Conservation (phyloP, 2,329 filamentous ascomycete genomes). For the Cercospora zeina region DNA sequence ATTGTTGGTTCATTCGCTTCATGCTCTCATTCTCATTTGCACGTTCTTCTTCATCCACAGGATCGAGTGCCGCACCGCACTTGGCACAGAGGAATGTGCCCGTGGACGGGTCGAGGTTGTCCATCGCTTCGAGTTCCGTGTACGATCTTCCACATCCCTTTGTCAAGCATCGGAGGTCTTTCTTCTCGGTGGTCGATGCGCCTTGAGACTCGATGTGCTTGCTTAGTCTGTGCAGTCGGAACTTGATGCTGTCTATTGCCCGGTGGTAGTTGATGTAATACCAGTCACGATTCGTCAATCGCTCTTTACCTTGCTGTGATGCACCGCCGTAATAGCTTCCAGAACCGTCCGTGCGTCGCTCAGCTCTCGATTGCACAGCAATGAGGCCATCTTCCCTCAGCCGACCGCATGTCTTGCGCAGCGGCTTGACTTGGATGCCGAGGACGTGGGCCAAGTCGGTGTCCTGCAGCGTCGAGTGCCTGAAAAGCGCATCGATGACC, state of each 20-base stretch:
- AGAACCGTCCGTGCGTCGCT: conserved; percentile 40
- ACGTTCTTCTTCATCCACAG: conserved; percentile 64
- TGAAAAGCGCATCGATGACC: conserved; percentile 75
- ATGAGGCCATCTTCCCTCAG: conserved; percentile 85
- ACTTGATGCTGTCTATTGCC: conserved; percentile 95
- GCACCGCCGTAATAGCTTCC: conserved; percentile 30
- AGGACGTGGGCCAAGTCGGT: conserved; percentile 63
- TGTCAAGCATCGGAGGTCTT: conserved; percentile 78
- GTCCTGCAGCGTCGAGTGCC: conserved; percentile 74
- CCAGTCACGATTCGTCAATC: conserved; percentile 68
- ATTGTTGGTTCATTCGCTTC: conserved; percentile 73
- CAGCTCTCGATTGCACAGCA: conserved; percentile 63
- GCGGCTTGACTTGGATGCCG: conserved; percentile 63
- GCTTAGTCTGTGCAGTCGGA: conserved; percentile 82
- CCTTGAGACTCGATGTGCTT: conserved; percentile 84
- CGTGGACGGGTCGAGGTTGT: conserved; percentile 62
- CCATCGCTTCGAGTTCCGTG: conserved; percentile 85
- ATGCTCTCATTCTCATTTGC: conserved; percentile 59
- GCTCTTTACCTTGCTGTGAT: conserved; percentile 37
- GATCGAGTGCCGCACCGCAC: conserved; percentile 65
- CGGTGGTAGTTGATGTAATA: conserved; percentile 96
- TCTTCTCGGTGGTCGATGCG: conserved; percentile 75
- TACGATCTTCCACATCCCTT: conserved; percentile 78
- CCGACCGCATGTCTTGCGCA: conserved; percentile 84
- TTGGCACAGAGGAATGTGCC: conserved; percentile 74